Percentiles rank a stretch among this genome's conserved stretches.
These are phyloP conservation scores for Metschnikowia bowlesiae DNA, from an alignment of 805 yeast species.

Conservation along the genomic window DNA sequence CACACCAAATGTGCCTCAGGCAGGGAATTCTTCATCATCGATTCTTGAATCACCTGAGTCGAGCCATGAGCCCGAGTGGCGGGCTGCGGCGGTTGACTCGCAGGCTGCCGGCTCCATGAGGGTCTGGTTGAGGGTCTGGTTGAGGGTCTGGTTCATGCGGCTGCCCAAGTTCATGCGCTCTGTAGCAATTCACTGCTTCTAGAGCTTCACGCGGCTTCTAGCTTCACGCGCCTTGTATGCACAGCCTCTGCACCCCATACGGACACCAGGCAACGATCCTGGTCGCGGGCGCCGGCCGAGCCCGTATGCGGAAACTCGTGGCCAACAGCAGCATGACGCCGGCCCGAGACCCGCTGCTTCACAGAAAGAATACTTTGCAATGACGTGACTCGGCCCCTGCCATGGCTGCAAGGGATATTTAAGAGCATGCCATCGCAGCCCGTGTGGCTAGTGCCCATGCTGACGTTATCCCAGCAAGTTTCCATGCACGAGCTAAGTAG, in stretches of 20 bases:
- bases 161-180: too few species aligned
- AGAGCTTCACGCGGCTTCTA: too few species aligned
- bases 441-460: not conserved
- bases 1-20: too few species aligned
- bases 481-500: not conserved
- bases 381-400: not conserved
- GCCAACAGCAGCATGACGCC: not conserved
- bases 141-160: too few species aligned
- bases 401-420: not conserved
- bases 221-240: too few species aligned
- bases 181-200: too few species aligned
- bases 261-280: not conserved
- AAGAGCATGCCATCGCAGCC: not conserved
- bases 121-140: too few species aligned
- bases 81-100: too few species aligned
- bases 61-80: too few species aligned
- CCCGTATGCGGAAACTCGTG: not conserved
- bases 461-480: not conserved
- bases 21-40: too few species aligned
- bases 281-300: not conserved
- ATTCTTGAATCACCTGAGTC: too few species aligned
- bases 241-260: not conserved
- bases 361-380: not conserved
- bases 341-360: not conserved
- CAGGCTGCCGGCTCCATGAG: too few species aligned